These are phyloP conservation scores for Cardamine resedifolia DNA, from an alignment of 345 rosid species.

Conservation along the genomic window DNA sequence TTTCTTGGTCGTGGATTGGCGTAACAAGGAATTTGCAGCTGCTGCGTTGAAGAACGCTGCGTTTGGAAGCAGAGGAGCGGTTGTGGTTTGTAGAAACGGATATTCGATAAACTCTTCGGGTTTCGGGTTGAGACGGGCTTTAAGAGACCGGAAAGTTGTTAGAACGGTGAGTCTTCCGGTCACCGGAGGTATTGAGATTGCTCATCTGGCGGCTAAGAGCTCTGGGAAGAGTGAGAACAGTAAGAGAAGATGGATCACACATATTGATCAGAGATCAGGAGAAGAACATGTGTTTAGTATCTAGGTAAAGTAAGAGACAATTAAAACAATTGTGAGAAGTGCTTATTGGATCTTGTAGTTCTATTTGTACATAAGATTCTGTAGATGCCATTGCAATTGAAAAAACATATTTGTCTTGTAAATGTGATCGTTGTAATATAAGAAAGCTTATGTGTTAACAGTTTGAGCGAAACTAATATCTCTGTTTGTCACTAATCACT, in stretches of 20 bases:
- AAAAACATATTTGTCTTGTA: conserved; percentile 2
- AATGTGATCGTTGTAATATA: not conserved
- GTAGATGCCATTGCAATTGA: conserved; percentile 5
- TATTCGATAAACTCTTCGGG: conserved; percentile 40
- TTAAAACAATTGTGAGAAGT: not conserved
- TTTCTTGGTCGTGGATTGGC: conserved; percentile 81
- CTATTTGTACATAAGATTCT: conserved; percentile 22
- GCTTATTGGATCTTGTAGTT: conserved; percentile 20
- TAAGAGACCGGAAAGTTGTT: conserved; percentile 51
- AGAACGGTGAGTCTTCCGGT: conserved; percentile 86
- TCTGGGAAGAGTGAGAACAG: conserved; percentile 37
- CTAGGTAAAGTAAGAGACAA: not conserved
- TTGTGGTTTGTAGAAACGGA: conserved; percentile 82
- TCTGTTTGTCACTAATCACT: not conserved
- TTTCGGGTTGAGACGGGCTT: conserved; percentile 56
- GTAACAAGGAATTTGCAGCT: conserved; percentile 44
- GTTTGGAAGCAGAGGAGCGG: conserved; percentile 68
- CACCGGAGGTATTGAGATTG: conserved; percentile 83
- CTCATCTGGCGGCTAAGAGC: conserved; percentile 60
- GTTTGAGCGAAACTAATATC: not conserved
- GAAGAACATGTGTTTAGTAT: conserved; percentile 69
- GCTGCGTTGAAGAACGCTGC: conserved; percentile 55
- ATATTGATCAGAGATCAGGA: conserved; percentile 71
- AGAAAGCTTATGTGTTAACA: not conserved
- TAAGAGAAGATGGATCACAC: conserved; percentile 70